Conservation (phyloP, 73 alveolate species). For the Tetrahymena elliotti region DNA sequence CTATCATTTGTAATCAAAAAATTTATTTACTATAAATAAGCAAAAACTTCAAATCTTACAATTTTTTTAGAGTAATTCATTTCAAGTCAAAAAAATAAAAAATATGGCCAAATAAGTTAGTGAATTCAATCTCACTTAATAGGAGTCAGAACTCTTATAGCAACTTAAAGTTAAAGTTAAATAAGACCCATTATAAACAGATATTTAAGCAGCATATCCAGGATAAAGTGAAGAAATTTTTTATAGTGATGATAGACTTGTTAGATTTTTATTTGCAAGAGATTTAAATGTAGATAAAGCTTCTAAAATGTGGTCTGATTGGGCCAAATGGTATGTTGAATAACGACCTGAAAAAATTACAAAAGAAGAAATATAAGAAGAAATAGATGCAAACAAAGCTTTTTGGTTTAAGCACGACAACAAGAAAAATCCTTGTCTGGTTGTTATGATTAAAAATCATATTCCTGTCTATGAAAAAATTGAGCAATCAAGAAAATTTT, state of each 20-base stretch:
- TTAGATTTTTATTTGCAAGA: neutral
- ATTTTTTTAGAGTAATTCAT: neutral
- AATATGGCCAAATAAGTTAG: neutral
- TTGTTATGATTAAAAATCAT: neutral
- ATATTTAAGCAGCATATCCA: neutral
- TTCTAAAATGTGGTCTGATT: neutral
- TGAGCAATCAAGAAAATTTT: neutral
- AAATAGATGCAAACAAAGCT: neutral
- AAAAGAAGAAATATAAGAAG: neutral
- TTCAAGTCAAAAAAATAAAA: neutral
- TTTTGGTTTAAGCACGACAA: neutral
- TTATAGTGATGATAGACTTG: neutral
- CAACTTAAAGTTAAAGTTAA: neutral
- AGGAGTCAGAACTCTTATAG: neutral
- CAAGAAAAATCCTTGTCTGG: neutral
- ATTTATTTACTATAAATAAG: no score
- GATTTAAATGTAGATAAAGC: neutral
- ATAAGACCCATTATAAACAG: neutral
- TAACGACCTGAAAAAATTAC: neutral
- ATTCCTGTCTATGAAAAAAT: neutral
- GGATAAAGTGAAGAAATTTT: neutral
- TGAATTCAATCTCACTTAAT: neutral
- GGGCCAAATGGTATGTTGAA: neutral
- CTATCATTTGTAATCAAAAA: neutral
- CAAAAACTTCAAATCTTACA: neutral